Evolutionary conservation across 805 yeast species (phyloP).

Genomic region (Trichomonascus vanleenenianus): DNA sequence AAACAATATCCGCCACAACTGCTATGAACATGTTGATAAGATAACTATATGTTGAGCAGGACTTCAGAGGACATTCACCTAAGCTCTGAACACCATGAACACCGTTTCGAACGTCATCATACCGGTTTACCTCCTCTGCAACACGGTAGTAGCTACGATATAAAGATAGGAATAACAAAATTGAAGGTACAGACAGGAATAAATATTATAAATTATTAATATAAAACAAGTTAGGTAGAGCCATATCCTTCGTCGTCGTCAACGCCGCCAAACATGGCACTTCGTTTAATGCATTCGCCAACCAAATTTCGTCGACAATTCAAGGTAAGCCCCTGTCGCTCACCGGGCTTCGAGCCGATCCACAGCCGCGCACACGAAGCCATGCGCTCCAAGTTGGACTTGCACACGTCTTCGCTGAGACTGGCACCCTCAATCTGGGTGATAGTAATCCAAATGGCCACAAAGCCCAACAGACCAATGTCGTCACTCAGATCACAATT

Average conservation of each 20-base stretch:
- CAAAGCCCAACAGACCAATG: constrained; percentile 28
- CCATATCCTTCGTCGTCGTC: constrained; percentile 24
- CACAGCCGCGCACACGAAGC: constrained; percentile 25
- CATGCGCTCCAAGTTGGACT: constrained; percentile 16
- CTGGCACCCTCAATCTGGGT: constrained; percentile 8
- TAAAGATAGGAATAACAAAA: background rate
- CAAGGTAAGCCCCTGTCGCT: constrained; percentile 20
- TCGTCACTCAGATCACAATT: constrained; percentile 7
- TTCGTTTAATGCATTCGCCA: constrained; percentile 25
- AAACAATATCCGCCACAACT: too few relatives aligned
- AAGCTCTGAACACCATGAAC: too few relatives aligned
- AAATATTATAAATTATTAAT: background rate
- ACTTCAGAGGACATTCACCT: too few relatives aligned
- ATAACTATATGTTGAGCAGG: too few relatives aligned
- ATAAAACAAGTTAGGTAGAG: background rate
- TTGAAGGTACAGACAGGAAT: background rate
- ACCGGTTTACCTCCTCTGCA: too few relatives aligned
- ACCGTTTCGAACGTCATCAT: too few relatives aligned
- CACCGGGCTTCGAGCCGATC: constrained; percentile 30
- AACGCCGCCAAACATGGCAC: constrained; percentile 21
- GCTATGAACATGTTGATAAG: too few relatives aligned
- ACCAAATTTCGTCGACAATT: constrained; percentile 25
- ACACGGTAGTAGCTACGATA: too few relatives aligned
- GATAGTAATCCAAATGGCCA: constrained; percentile 17
- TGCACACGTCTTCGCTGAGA: background rate